Evolutionary conservation across 345 rosid species (phyloP).

Genomic region (Aquilaria sinensis): DNA sequence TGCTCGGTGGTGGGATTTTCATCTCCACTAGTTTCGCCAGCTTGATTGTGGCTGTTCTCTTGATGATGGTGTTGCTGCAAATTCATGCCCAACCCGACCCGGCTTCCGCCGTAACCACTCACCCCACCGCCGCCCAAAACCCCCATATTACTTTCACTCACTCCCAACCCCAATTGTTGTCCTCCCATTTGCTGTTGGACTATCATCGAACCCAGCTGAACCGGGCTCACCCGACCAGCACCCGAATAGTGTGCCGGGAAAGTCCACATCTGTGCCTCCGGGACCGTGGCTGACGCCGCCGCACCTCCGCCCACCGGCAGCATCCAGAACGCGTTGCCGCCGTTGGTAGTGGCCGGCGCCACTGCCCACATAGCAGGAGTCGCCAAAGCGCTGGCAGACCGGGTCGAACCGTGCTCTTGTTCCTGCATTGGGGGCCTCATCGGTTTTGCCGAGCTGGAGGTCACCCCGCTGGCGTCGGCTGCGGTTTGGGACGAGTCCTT

Average conservation of each 20-base stretch:
- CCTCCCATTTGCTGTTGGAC: conserved; percentile 53
- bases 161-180: conserved; percentile 62
- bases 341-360: conserved; percentile 44
- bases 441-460: conserved; percentile 21
- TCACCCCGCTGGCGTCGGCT: conserved; percentile 13
- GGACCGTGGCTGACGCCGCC: conserved; percentile 11
- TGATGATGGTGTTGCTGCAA: conserved; percentile 43
- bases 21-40: conserved; percentile 40
- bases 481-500: conserved; percentile 33
- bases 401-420: conserved; percentile 35
- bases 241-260: conserved; percentile 49
- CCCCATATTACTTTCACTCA: conserved; percentile 41
- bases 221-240: conserved; percentile 43
- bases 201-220: conserved; percentile 65
- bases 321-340: conserved; percentile 82
- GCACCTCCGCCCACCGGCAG: conserved; percentile 50
- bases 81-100: conserved; percentile 54
- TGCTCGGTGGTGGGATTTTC: conserved; percentile 33
- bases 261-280: conserved; percentile 63
- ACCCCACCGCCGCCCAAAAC: conserved; percentile 29
- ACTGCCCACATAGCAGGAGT: conserved; percentile 76
- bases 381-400: conserved; percentile 32
- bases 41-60: conserved; percentile 24
- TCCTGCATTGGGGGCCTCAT: conserved; percentile 25
- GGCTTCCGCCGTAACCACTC: conserved; percentile 10